A percentile compares a stretch with the other conserved stretches of the same genome.
phyloP scores from a whole-genome alignment of 805 yeast genomes.

The Kodamaea fukazawae region DNA sequence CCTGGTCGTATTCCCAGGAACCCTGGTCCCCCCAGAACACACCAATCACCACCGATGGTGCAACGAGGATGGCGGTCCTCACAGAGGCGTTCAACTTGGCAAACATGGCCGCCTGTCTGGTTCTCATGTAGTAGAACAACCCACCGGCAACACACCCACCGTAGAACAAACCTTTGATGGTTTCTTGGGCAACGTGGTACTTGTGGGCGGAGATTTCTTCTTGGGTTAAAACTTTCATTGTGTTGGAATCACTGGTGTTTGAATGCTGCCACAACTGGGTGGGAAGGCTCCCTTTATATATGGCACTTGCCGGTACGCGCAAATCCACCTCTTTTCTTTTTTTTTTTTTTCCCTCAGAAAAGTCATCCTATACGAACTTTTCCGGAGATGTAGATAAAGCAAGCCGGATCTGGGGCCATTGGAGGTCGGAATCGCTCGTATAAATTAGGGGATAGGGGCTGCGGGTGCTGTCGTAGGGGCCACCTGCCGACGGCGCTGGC shows the following conservation, averaged over 20 bases:
- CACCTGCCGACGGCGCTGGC: too few relatives aligned
- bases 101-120: slow-evolving; percentile 33
- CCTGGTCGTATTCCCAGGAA: slow-evolving; percentile 41
- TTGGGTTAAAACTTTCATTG: slow-evolving; percentile 36
- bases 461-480: too few relatives aligned
- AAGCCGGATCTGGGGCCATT: background rate
- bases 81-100: slow-evolving; percentile 35
- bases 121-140: slow-evolving; percentile 30
- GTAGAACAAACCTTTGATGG: slow-evolving; percentile 37
- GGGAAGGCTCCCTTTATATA: background rate
- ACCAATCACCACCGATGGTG: slow-evolving; percentile 38
- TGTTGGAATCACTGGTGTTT: background rate
- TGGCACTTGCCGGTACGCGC: background rate
- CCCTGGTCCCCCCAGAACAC: slow-evolving; percentile 47
- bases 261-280: too few relatives aligned
- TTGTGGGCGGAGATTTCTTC: slow-evolving; percentile 43
- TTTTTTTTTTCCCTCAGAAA: background rate
- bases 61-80: slow-evolving; percentile 35
- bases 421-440: background rate
- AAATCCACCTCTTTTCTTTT: too few relatives aligned
- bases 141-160: slow-evolving; percentile 34
- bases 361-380: too few relatives aligned
- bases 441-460: background rate
- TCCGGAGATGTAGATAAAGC: too few relatives aligned
- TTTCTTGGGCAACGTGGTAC: slow-evolving; percentile 33